Evolutionary conservation across 495 filamentous ascomycete genomes (phyloP).

Genomic region (Jackrogersella multiformis): DNA sequence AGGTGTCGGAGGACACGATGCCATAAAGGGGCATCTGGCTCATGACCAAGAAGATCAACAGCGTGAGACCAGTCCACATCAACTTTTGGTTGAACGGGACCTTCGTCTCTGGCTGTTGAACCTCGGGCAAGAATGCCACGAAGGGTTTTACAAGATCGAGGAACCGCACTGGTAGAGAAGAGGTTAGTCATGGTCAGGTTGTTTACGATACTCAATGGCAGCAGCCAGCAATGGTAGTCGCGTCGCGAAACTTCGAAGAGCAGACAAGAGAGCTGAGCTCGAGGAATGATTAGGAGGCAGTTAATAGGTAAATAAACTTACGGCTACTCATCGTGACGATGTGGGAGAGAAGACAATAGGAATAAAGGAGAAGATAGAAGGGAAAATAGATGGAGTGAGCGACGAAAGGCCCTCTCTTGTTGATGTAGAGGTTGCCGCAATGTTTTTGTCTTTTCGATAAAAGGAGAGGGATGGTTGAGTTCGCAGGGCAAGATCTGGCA

Average conservation of each 20-base stretch:
- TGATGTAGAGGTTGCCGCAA: constrained; percentile 46
- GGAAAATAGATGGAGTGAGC: constrained; percentile 53
- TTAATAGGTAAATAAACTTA: constrained; percentile 57
- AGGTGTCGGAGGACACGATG: constrained; percentile 95
- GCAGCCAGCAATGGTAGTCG: constrained; percentile 40
- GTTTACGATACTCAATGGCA: constrained; percentile 40
- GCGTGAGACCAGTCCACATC: constrained; percentile 99
- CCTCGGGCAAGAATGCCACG: constrained; percentile 97
- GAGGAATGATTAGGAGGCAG: constrained; percentile 24
- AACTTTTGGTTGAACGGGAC: constrained; percentile 98
- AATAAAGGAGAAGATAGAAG: constrained; percentile 54
- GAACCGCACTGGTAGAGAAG: constrained; percentile 80
- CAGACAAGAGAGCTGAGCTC: constrained; percentile 36
- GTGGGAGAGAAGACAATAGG: constrained; percentile 49
- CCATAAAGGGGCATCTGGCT: constrained; percentile 98
- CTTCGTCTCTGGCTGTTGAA: constrained; percentile 95
- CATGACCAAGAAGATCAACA: constrained; percentile 99
- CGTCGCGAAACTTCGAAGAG: constrained; percentile 47
- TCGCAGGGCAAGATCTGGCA: constrained; percentile 59
- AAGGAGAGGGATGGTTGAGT: constrained; percentile 45
- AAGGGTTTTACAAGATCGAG: constrained; percentile 99
- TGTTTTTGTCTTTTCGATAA: constrained; percentile 49
- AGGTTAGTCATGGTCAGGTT: constrained; percentile 49
- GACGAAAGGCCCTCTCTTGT: constrained; percentile 43
- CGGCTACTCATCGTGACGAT: constrained; percentile 66